A percentile compares a stretch with the other conserved stretches of the same genome.
These are phyloP conservation scores for Abrus pulchellus DNA, from an alignment of 306 rosid species.

Conservation along the genomic window DNA sequence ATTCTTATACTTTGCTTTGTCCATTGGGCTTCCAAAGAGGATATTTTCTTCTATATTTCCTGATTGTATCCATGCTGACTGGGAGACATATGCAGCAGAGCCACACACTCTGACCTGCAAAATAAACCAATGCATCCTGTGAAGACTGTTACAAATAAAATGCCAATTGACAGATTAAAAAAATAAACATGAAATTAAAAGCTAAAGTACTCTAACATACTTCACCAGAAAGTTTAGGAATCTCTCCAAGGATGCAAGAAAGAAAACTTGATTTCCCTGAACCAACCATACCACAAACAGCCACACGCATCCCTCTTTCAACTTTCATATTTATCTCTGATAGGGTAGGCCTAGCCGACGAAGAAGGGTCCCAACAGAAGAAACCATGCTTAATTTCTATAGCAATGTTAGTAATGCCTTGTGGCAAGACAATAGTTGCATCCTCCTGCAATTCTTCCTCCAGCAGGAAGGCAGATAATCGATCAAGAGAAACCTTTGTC, in stretches of 20 bases:
- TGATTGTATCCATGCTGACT: conserved; percentile 98
- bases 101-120: conserved; percentile 91
- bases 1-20: conserved; percentile 95
- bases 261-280: conserved; percentile 97
- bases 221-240: conserved; percentile 90
- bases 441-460: conserved; percentile 97
- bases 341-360: conserved; percentile 80
- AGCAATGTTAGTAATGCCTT: conserved; percentile 74
- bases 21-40: conserved; percentile 93
- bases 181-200: conserved; percentile 43
- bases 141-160: conserved; percentile 18
- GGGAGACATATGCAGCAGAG: conserved; percentile 89
- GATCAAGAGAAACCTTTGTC: conserved; percentile 98
- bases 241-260: conserved; percentile 97
- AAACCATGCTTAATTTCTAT: conserved; percentile 81
- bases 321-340: conserved; percentile 84
- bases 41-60: conserved; percentile 97
- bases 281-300: conserved; percentile 97
- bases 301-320: conserved; percentile 89
- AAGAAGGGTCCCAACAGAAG: conserved; percentile 88
- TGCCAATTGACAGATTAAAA: conserved; percentile 28
- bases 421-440: conserved; percentile 83
- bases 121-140: conserved; percentile 43
- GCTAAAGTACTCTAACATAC: conserved; percentile 66
- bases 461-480: conserved; percentile 84